Conservation (phyloP, 2,329 filamentous ascomycete genomes). For the Ilyonectria destructans region DNA sequence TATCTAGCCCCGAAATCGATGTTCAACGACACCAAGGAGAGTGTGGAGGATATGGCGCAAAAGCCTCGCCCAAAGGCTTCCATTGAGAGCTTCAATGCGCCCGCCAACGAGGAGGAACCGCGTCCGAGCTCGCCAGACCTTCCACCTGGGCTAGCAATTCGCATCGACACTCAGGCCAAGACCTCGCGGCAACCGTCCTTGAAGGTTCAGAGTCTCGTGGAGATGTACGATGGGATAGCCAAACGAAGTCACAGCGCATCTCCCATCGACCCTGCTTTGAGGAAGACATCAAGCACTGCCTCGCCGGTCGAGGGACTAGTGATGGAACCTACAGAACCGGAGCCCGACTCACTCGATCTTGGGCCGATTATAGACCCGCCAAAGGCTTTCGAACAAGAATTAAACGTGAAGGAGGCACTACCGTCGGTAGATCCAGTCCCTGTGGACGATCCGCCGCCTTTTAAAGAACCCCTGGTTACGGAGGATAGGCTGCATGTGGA, state of each 20-base stretch:
- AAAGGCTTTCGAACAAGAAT: neutral
- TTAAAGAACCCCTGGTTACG: neutral
- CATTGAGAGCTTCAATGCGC: conserved; percentile 30
- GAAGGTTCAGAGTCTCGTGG: conserved; percentile 68
- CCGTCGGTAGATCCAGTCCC: neutral
- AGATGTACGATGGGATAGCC: conserved; percentile 65
- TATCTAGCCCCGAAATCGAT: conserved; percentile 8
- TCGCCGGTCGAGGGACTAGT: conserved; percentile 20
- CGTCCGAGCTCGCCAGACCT: conserved; percentile 41
- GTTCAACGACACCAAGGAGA: conserved; percentile 29
- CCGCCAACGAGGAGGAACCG: conserved; percentile 33
- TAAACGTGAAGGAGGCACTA: neutral
- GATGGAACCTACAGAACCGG: conserved; percentile 9
- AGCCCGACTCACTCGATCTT: conserved; percentile 12
- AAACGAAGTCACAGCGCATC: conserved; percentile 44
- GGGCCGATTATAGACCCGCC: neutral
- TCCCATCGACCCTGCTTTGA: conserved; percentile 41
- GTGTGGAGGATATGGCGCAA: conserved; percentile 41
- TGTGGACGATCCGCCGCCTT: neutral
- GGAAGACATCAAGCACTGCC: conserved; percentile 28
- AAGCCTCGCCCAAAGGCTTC: conserved; percentile 28
- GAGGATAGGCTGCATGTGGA: neutral
- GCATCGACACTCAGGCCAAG: conserved; percentile 25
- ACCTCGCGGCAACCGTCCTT: conserved; percentile 52
- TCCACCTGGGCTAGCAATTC: conserved; percentile 38